Evolutionary conservation across 1,284 basidiomycete species (phyloP), one percentile per base, ranked within the genome.

Genomic region (Ceratobasidium sp.): DNA sequence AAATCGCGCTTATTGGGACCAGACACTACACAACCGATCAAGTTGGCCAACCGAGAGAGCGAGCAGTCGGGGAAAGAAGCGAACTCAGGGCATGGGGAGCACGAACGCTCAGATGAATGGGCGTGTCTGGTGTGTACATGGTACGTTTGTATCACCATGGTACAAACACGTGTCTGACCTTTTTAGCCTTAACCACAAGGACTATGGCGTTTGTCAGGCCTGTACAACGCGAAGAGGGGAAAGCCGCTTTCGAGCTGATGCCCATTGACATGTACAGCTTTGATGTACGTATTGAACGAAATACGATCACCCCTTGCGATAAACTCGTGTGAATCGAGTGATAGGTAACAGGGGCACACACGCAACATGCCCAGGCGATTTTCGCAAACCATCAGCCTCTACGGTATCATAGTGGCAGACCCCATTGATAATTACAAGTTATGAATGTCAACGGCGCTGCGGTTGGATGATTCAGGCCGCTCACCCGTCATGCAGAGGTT

Each of bases 101-200:
- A 39, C 37, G 39, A 46, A n/a, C 16, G 51, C 16, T 19, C 22
- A 37, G 58, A 54, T 24, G 68, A 71, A 64, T 89, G 88, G 88
- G 76, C 79, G 16, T 89, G 88, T 79, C 78, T 81, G 34, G 83
- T 86, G 22, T 89, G 88, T 75, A 89, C 88, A 0, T 79, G 89
- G 88, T 89, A 76, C 79, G 88, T 80, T 3, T 49, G n/a, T 37
- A 37, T 37, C 19, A 54, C 46, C n/a, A 2, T 46, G 1, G 11
- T 11, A 16, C 16, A 43, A 37, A 43, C 13, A 8, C 27, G 41
- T 14, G 16, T 37, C 24, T 59, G 22, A 46, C 29, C 37, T 11
- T 34, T 22, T 8, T 13, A 71, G 68, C 43, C 34, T 71, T 9
- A 71, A 71, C 56, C 68, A 71, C 22, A 43, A 71, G 8, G 68